A percentile compares a stretch with the other conserved stretches of the same genome.
Conservation (phyloP, 139 green algal genomes). For the Gonium pectorale region DNA sequence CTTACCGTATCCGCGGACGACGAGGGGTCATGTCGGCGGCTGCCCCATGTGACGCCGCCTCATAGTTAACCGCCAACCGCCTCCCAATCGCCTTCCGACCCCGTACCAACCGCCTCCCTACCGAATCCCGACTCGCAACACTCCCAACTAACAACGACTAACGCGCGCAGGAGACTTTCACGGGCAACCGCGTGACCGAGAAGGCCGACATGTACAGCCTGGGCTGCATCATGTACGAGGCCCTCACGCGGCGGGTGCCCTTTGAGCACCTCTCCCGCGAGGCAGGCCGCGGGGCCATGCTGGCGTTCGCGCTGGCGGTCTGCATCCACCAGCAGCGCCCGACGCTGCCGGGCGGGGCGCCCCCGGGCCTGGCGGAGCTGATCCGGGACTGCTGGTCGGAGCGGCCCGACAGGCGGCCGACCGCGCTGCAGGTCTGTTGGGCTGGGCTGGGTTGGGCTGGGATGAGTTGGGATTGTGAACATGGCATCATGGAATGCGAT, state of each 20-base stretch:
- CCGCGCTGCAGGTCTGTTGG: conserved; percentile 66
- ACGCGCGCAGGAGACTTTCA: conserved; percentile 90
- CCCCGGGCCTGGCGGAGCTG: conserved; percentile 48
- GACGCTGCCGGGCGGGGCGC: conserved; percentile 51
- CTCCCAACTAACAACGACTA: too few species aligned
- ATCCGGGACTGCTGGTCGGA: conserved; percentile 63
- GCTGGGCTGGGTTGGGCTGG: background rate
- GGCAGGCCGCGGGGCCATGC: conserved; percentile 25
- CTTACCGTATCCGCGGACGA: too few species aligned
- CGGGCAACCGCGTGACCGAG: conserved; percentile 82
- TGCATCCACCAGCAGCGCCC: conserved; percentile 71
- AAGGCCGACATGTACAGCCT: conserved; percentile 71
- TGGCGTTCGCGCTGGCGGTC: conserved; percentile 74
- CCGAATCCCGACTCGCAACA: too few species aligned
- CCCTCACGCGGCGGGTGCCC: conserved; percentile 16
- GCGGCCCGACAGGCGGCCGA: conserved; percentile 70
- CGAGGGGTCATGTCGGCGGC: too few species aligned
- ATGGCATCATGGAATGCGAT: too few species aligned
- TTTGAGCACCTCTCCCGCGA: background rate
- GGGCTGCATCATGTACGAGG: conserved; percentile 77
- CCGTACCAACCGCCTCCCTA: too few species aligned
- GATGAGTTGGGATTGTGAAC: too few species aligned
- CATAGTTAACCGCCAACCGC: too few species aligned
- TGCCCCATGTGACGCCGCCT: too few species aligned
- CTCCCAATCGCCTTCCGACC: too few species aligned